Percentiles rank a stretch among this genome's conserved stretches.
Conservation (phyloP, 352 stramenopile species). For the Pilasporangium apinafurcum region DNA sequence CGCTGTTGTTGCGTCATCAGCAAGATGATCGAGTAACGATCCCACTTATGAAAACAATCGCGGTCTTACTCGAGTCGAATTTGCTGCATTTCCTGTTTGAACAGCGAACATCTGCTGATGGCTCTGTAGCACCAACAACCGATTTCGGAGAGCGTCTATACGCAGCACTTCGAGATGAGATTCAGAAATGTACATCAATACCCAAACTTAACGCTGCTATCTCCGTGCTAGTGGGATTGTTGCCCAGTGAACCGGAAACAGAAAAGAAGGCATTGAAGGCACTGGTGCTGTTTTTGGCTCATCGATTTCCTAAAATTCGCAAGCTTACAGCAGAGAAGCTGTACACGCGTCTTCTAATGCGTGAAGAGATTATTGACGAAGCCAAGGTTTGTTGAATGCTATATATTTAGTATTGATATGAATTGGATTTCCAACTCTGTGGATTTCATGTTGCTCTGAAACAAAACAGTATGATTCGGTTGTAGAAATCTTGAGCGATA, state of each 20-base stretch:
- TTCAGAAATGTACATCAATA: conserved; percentile 51
- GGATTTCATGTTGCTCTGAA: conserved; percentile 4
- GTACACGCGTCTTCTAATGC: conserved; percentile 72
- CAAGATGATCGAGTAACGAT: conserved; percentile 81
- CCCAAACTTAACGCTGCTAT: conserved; percentile 66
- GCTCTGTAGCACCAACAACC: conserved; percentile 6
- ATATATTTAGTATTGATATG: background rate
- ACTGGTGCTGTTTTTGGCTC: conserved; percentile 67
- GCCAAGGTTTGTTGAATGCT: conserved; percentile 34
- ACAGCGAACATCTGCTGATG: conserved; percentile 17
- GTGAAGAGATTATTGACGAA: conserved; percentile 65
- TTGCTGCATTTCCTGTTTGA: conserved; percentile 56
- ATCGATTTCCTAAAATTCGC: conserved; percentile 83
- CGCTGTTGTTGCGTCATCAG: conserved; percentile 45
- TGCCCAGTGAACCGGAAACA: conserved; percentile 53
- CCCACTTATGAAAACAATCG: conserved; percentile 84
- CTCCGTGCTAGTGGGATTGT: conserved; percentile 61
- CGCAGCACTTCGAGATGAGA: conserved; percentile 54
- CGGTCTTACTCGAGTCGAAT: conserved; percentile 62
- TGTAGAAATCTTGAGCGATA: conserved; percentile 74
- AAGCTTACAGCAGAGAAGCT: conserved; percentile 79
- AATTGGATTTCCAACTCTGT: conserved; percentile 1
- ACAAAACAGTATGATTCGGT: conserved; percentile 65
- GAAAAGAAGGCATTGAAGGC: conserved; percentile 56
- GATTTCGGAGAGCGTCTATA: conserved; percentile 62